A percentile compares a stretch with the other conserved stretches of the same genome.
Evolutionary conservation across 2,329 filamentous ascomycete species (phyloP).

Genomic region (Colletotrichum musae): DNA sequence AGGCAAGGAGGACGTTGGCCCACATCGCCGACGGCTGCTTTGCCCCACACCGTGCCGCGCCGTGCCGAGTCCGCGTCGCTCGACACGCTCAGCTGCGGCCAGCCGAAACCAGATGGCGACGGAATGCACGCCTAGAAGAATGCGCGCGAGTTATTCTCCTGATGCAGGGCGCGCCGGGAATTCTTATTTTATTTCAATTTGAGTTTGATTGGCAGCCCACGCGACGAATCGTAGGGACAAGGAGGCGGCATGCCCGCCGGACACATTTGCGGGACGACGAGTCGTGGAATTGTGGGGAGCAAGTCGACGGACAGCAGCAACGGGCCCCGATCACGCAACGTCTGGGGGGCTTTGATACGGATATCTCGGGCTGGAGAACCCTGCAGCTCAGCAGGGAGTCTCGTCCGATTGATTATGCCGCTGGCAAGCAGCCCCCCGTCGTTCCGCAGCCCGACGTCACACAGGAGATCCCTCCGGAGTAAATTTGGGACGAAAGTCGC

Average conservation of each 20-base stretch:
- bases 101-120: too few species aligned
- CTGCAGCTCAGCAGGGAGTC: not conserved
- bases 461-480: slow-evolving; percentile 17
- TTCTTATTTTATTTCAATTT: not conserved
- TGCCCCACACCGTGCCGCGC: too few species aligned
- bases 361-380: slow-evolving; percentile 23
- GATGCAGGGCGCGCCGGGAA: not conserved
- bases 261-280: slow-evolving; percentile 18
- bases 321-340: slow-evolving; percentile 30
- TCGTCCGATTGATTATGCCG: not conserved
- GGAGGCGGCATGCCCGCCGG: slow-evolving; percentile 13
- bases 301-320: not conserved
- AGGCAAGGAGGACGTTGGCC: too few species aligned
- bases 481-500: slow-evolving; percentile 26
- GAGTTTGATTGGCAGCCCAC: slow-evolving; percentile 18
- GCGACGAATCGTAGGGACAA: not conserved
- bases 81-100: too few species aligned
- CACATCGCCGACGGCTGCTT: too few species aligned
- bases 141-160: too few species aligned
- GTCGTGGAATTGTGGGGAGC: slow-evolving; percentile 15
- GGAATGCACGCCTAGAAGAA: too few species aligned
- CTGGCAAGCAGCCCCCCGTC: not conserved
- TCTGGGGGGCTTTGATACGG: slow-evolving; percentile 3
- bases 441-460: slow-evolving; percentile 13
- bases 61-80: too few species aligned